phyloP scores from a whole-genome alignment of 768 basidiomycete species.

The Obba rivulosa region DNA sequence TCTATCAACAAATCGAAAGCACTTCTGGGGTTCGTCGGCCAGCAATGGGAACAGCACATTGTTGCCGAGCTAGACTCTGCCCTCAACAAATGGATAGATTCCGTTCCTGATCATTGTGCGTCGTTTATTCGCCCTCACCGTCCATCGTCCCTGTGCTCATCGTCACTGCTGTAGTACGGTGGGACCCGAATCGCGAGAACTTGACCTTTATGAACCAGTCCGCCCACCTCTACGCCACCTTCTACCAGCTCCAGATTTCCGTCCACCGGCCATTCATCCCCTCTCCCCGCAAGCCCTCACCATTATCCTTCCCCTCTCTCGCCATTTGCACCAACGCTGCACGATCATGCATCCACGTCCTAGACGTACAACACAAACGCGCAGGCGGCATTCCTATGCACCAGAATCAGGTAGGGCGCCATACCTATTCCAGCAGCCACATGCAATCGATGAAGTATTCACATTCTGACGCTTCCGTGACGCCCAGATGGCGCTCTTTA shows the following conservation, averaged over 20 bases:
- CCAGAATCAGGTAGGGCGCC: constrained; percentile 25
- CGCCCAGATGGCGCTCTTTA: constrained; percentile 33
- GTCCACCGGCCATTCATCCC: constrained; percentile 52
- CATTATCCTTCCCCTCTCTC: constrained; percentile 42
- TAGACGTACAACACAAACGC: constrained; percentile 33
- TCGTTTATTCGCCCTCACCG: constrained; percentile 1
- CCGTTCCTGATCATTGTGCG: constrained; percentile 64
- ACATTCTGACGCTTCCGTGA: neutral
- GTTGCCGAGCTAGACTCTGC: constrained; percentile 64
- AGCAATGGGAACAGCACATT: constrained; percentile 51
- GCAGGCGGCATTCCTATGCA: constrained; percentile 17
- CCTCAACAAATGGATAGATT: constrained; percentile 67
- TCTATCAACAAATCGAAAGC: constrained; percentile 62
- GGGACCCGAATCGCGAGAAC: constrained; percentile 40
- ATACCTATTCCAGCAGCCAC: neutral
- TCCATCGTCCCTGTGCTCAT: neutral
- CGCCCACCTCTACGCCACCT: constrained; percentile 47
- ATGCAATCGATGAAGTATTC: neutral
- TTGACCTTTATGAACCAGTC: constrained; percentile 50
- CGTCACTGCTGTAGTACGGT: constrained; percentile 24
- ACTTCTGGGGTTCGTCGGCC: constrained; percentile 44
- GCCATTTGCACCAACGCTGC: constrained; percentile 54
- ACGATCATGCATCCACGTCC: constrained; percentile 42
- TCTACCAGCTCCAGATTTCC: constrained; percentile 53
- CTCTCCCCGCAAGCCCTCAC: constrained; percentile 32